Conservation (phyloP, 1,139 yeast genomes). For the Lodderomyces elongisporus region DNA sequence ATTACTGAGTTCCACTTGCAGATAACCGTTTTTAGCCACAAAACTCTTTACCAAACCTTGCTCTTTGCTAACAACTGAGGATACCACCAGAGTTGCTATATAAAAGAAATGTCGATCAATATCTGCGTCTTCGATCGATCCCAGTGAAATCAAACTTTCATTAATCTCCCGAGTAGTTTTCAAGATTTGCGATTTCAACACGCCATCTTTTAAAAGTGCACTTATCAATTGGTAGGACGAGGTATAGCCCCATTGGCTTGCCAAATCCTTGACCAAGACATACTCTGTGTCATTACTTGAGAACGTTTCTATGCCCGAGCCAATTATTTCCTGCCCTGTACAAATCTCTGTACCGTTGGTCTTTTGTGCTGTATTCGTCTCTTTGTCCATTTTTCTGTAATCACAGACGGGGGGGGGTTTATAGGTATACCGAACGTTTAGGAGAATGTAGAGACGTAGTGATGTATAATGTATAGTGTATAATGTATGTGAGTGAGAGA, state of each 20-base stretch:
- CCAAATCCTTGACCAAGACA: conserved; percentile 30
- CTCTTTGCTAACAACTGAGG: conserved; percentile 15
- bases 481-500: no score
- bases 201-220: conserved; percentile 21
- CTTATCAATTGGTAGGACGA: conserved; percentile 40
- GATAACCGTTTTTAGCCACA: not conserved
- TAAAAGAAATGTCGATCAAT: conserved; percentile 23
- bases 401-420: no score
- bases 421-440: no score
- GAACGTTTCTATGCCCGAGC: no score
- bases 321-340: no score
- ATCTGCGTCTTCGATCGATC: conserved; percentile 20
- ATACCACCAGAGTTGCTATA: conserved; percentile 21
- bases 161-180: conserved; percentile 21
- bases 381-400: no score
- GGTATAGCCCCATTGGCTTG: conserved; percentile 36
- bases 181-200: conserved; percentile 19
- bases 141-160: conserved; percentile 16
- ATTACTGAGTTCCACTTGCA: no score
- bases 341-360: no score
- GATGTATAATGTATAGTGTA: no score
- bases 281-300: no score
- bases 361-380: no score
- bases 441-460: no score
- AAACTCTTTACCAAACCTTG: not conserved